phyloP scores from a whole-genome alignment of 192 early-diverging fungal genomes.

The Umbelopsis sp. region DNA sequence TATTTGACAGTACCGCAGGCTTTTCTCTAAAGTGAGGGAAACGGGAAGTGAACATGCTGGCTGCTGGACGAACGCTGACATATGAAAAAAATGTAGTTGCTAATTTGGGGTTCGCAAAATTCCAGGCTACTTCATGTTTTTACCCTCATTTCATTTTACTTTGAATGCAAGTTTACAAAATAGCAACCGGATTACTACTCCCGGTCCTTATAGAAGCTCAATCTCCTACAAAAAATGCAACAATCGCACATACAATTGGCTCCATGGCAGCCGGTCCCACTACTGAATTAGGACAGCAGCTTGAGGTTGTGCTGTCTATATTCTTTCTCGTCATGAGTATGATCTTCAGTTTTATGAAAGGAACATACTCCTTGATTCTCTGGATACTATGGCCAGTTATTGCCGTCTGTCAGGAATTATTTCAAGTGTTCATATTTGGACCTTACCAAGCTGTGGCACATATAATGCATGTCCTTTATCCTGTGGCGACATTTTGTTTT shows the following conservation, averaged over 20 bases:
- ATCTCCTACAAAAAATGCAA: neutral
- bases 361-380: neutral
- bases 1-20: too few species aligned
- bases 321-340: neutral
- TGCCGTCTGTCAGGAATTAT: neutral
- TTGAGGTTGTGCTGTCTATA: neutral
- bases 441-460: conserved; percentile 14
- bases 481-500: conserved; percentile 32
- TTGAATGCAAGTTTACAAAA: neutral
- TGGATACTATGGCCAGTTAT: conserved; percentile 6
- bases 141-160: neutral
- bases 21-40: too few species aligned
- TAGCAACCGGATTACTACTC: neutral
- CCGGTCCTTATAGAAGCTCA: conserved; percentile 7
- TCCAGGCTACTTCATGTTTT: neutral
- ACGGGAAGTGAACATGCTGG: too few species aligned
- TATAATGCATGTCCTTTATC: conserved; percentile 27
- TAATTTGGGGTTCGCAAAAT: neutral
- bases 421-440: neutral
- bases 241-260: neutral
- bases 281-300: conserved; percentile 8
- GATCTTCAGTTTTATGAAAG: neutral
- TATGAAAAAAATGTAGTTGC: neutral
- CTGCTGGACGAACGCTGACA: neutral
- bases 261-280: neutral